Conservation (phyloP, 495 filamentous ascomycete genomes). For the Penicilliopsis zonata region DNA sequence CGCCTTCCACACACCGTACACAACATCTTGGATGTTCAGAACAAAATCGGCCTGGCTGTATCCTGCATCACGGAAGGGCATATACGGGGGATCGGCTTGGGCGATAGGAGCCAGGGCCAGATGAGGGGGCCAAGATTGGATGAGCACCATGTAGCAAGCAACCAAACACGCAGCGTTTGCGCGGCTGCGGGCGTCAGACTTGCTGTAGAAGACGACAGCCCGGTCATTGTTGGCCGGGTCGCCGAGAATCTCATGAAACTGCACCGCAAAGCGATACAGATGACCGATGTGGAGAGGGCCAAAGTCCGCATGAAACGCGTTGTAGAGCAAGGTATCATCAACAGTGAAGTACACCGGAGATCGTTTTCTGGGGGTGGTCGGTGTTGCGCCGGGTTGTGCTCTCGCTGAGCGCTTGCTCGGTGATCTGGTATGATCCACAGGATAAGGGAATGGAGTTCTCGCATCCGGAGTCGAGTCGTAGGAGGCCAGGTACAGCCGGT, state of each 20-base stretch:
- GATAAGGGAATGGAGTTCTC: conserved; percentile 79
- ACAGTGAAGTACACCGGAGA: conserved; percentile 90
- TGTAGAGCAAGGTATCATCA: conserved; percentile 87
- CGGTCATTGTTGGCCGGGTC: conserved; percentile 73
- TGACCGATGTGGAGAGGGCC: conserved; percentile 96
- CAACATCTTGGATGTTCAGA: conserved; percentile 88
- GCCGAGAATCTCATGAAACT: conserved; percentile 88
- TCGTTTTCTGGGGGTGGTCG: conserved; percentile 17
- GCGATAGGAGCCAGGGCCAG: conserved; percentile 92
- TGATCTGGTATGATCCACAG: conserved; percentile 44
- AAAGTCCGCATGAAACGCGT: conserved; percentile 97
- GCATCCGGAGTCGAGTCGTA: conserved; percentile 73
- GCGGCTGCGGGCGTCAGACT: conserved; percentile 80
- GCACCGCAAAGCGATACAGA: conserved; percentile 86
- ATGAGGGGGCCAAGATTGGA: conserved; percentile 97
- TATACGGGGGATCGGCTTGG: conserved; percentile 89
- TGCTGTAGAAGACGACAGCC: conserved; percentile 89
- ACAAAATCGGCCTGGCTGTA: conserved; percentile 98
- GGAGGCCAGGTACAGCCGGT: conserved; percentile 87
- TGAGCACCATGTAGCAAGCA: conserved; percentile 96
- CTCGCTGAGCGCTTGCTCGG: conserved; percentile 68
- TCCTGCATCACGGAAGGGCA: conserved; percentile 97
- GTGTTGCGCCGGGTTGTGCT: conserved; percentile 40
- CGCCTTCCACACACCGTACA: conserved; percentile 97
- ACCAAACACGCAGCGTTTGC: conserved; percentile 95